Base-by-base conservation (phyloP, 257 asterid species). In the Plantago major region DNA sequence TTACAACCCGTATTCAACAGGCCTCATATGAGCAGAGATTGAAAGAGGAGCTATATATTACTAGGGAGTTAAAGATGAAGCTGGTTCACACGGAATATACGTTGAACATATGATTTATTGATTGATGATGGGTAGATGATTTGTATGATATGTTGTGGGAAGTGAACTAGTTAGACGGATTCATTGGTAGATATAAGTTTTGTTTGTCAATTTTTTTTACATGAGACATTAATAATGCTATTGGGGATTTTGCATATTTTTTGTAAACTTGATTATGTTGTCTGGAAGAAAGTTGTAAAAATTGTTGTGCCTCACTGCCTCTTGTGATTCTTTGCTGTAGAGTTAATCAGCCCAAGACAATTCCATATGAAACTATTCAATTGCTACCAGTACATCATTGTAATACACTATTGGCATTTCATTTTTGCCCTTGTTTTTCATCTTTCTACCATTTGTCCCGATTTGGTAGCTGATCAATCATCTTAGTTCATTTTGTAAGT, bases 1-100 rank as follows among this genome's bases (percentile, higher is more conserved):
- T 67, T 66, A 82, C 73, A 79, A 75, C 60, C 86, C 84, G 12
- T 68, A 80, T 62, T 62, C 86, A 0, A 61, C 84, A 0, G 89
- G 86, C 69, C 76, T 77, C 74, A 72, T 79, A 17, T 82, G 53
- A 77, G 22, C 52, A 13, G 55, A 55, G 28, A 44, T 19, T 11
- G 9, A 3, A 49, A 9, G 59, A 50, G 54, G 42, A 17, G n/a
- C 22, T 60, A 65, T 37, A 70, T 16, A 46, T 49, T 57, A 52
- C 54, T 42, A 50, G 67, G 64, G 15, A 19, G 48, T 44, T 11
- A 19, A 33, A 28, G 49, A 61, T 26, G 30, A 30, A 42, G 55
- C 12, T 69, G 51, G 13, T 2, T 22, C 58, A 18, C 44, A 57
- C 57, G 58, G 71, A 49, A 49, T 52, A 10, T 22, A 55, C 42